These are phyloP conservation scores for Neurospora crassa DNA, from an alignment of 2,329 filamentous ascomycete species.

Conservation along the genomic window DNA sequence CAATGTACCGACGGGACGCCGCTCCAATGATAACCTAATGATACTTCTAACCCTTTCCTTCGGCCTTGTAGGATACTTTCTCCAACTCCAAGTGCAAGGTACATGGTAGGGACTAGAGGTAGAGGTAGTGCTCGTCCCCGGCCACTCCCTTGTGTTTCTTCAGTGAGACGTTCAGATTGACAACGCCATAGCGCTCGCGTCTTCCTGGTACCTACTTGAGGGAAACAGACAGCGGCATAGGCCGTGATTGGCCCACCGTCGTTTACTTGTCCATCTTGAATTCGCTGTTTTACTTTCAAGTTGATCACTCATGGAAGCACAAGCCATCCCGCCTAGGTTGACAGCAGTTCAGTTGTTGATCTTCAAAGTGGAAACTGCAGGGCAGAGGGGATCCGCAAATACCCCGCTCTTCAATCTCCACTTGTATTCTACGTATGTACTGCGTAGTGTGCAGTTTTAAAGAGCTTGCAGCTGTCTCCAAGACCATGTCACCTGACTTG, in stretches of 20 bases:
- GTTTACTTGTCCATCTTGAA: not conserved
- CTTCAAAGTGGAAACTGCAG: not conserved
- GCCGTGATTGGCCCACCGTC: not conserved
- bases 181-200: not conserved
- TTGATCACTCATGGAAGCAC: not conserved
- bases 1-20: too few species aligned
- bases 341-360: not conserved
- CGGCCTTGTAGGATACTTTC: not conserved
- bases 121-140: not conserved
- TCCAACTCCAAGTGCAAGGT: not conserved
- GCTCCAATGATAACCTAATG: not conserved
- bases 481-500: conserved; percentile 14
- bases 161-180: not conserved
- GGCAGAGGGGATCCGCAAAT: conserved; percentile 5
- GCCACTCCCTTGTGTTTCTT: not conserved
- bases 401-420: not conserved
- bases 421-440: too few species aligned
- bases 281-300: not conserved
- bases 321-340: not conserved
- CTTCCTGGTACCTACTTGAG: not conserved
- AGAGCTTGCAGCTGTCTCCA: not conserved
- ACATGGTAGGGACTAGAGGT: not conserved
- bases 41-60: not conserved
- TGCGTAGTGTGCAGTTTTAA: not conserved
- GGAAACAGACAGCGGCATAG: not conserved